phyloP scores from a whole-genome alignment of 257 asterid species.

The Craterostigma plantagineum region DNA sequence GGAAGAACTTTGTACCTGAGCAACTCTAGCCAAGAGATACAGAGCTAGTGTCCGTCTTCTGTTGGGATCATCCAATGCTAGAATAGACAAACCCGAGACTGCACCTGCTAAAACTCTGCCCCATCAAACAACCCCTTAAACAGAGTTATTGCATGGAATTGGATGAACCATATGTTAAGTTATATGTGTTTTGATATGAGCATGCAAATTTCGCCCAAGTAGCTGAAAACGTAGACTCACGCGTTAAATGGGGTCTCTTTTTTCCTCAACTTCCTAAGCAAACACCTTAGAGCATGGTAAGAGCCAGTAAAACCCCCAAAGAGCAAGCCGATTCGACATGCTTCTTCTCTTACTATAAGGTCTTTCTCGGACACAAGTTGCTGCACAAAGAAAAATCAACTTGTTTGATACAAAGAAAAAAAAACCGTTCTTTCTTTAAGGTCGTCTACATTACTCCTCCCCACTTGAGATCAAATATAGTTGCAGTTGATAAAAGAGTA shows the following conservation, averaged over 20 bases:
- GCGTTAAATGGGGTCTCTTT: conserved; percentile 88
- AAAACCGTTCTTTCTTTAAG: no score
- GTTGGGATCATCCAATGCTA: conserved; percentile 83
- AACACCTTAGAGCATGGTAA: conserved; percentile 92
- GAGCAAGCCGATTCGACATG: conserved; percentile 90
- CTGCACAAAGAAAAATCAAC: conserved; percentile 41
- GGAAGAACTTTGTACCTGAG: conserved; percentile 44
- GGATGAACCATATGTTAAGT: conserved; percentile 11
- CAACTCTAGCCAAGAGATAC: conserved; percentile 87
- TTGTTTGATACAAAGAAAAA: no score
- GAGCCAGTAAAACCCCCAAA: conserved; percentile 98
- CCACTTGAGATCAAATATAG: no score
- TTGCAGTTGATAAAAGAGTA: no score
- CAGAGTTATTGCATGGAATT: conserved; percentile 51
- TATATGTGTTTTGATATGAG: neutral
- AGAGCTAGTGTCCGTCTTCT: conserved; percentile 90
- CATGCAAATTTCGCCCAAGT: no score
- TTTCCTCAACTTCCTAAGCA: conserved; percentile 75
- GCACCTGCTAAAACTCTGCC: conserved; percentile 99
- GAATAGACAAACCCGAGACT: conserved; percentile 72
- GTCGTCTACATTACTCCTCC: no score
- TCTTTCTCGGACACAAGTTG: conserved; percentile 99
- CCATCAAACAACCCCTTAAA: conserved; percentile 72
- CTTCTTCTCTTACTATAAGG: conserved; percentile 98
- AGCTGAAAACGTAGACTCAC: conserved; percentile 37